Percentiles rank a stretch among this genome's conserved stretches.
Evolutionary conservation across 2,329 filamentous ascomycete species (phyloP).

Genomic region (Coniochaeta prunicola): DNA sequence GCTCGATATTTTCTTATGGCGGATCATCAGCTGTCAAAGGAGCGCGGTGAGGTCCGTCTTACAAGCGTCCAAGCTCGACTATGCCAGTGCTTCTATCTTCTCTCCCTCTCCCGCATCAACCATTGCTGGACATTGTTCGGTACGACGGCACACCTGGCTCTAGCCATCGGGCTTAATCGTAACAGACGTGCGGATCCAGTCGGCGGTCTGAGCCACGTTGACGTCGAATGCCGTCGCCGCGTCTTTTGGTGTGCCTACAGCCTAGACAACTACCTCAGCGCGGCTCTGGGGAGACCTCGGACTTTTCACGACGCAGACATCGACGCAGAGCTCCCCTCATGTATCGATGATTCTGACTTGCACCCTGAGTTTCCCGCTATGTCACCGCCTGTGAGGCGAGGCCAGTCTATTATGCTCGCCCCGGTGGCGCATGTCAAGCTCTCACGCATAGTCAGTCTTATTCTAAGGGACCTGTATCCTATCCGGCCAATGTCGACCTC

Average conservation of each 20-base stretch:
- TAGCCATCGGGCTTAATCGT: slow-evolving; percentile 31
- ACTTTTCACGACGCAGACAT: slow-evolving; percentile 60
- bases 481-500: slow-evolving; percentile 24
- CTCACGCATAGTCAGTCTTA: slow-evolving; percentile 25
- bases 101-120: slow-evolving; percentile 37
- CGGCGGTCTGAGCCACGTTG: slow-evolving; percentile 18
- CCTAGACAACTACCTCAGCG: slow-evolving; percentile 56
- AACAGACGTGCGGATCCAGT: slow-evolving; percentile 16
- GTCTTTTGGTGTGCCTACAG: slow-evolving; percentile 59
- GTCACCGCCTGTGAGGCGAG: background rate
- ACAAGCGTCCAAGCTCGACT: slow-evolving; percentile 33
- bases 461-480: slow-evolving; percentile 26
- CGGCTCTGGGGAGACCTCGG: slow-evolving; percentile 51
- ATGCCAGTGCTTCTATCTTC: slow-evolving; percentile 33
- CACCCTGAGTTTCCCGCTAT: background rate
- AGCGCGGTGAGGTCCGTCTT: slow-evolving; percentile 28
- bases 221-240: slow-evolving; percentile 27
- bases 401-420: slow-evolving; percentile 24
- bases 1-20: slow-evolving; percentile 25
- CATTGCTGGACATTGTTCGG: slow-evolving; percentile 40
- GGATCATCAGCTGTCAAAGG: slow-evolving; percentile 28
- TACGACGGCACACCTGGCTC: slow-evolving; percentile 28
- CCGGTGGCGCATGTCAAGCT: slow-evolving; percentile 28
- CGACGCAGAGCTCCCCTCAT: slow-evolving; percentile 48
- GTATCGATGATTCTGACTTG: slow-evolving; percentile 44